Base-by-base conservation (phyloP, 2,329 filamentous ascomycete genomes). In the Trichoderma harzianum region DNA sequence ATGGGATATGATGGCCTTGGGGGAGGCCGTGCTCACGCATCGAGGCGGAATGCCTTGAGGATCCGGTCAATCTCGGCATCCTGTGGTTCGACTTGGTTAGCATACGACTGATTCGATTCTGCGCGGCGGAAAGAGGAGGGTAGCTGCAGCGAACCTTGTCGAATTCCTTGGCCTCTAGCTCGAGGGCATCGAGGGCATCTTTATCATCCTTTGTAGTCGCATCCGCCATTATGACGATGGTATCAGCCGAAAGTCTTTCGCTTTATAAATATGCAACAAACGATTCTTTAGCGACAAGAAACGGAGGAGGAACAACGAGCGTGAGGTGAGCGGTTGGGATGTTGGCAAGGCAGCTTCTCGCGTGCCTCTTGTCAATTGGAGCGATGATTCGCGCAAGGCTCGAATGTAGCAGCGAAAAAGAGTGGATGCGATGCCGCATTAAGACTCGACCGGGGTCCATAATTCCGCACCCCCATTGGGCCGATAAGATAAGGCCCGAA, bases 51-150 rank as follows among this genome's bases (percentile, higher is more conserved):
- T 62, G 95, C 93, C 78, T 92, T 92, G 76, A 97, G 87, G 76
- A 99, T 99, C 73, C 95, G 92, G 79, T 97, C 93, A 78, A 98
- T 98, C 81, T 98, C 95, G 72, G 92, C 91, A 87, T 98, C 96
- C 93, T 97, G 3, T 11, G 65, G 70, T 43, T 72, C 80, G 81
- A 21, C 1, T 8, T 24, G 2, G 30, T 60, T 39, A 32, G 60
- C 43, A n/a, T n/a, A 8, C 3, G 5, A 26, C 0, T 24, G 14
- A 11, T 24, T 34, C 2, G 24, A 18, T 18, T 34, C 14, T 18
- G 14, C 8, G n/a, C 5, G 47, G 7, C 11, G 5, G 12, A 26
- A 21, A 28, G 14, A 34, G 11, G 24, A 21, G 32, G n/a, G 39
- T 21, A 64, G 53, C 34, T 47, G 66, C 14, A 18, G 18, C 72